These are phyloP conservation scores for Paraurostyla sp. DNA, from an alignment of 73 alveolate species.

Conservation along the genomic window DNA sequence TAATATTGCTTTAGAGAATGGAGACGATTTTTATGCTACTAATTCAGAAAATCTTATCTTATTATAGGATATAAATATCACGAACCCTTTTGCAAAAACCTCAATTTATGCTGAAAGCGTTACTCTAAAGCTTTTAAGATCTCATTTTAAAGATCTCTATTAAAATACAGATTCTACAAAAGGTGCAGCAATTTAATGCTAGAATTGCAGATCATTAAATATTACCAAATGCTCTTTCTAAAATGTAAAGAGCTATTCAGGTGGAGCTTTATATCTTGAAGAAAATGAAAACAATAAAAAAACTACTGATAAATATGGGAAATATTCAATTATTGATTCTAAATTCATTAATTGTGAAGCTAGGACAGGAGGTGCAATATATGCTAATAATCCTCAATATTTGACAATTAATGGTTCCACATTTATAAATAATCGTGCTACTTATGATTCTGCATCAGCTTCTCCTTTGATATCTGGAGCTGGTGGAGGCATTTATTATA, in stretches of 20 bases:
- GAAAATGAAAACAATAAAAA: neutral
- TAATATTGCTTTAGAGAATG: neutral
- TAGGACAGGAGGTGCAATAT: neutral
- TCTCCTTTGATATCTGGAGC: neutral
- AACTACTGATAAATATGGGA: neutral
- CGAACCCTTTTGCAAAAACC: neutral
- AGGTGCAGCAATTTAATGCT: neutral
- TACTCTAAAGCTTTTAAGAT: neutral
- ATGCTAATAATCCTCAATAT: neutral
- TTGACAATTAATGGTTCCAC: neutral
- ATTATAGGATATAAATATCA: neutral
- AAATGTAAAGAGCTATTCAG: neutral
- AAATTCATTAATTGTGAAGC: neutral
- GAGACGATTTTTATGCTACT: neutral
- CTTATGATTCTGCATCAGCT: neutral
- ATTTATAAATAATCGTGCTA: neutral
- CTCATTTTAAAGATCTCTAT: neutral
- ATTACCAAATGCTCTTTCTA: neutral
- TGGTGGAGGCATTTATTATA: conserved; percentile 41
- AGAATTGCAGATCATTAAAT: neutral
- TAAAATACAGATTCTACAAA: neutral
- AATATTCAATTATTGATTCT: neutral
- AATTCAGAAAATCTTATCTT: neutral
- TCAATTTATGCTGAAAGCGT: neutral
- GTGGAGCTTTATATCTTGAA: conserved; percentile 6